Conservation (phyloP, 108 stramenopile genomes). For the Pseudonitzschia pungens region DNA sequence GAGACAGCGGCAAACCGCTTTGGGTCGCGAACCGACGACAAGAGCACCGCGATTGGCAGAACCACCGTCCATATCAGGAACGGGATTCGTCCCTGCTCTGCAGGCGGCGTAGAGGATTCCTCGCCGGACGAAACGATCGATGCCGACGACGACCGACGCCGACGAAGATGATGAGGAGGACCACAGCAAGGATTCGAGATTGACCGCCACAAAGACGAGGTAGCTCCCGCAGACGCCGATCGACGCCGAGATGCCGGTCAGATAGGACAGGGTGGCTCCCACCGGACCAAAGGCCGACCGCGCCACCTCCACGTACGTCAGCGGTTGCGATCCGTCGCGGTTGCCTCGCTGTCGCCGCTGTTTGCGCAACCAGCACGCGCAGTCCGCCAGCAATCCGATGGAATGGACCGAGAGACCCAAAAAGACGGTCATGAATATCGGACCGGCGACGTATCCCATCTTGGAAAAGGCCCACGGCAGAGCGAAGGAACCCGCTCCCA, state of each 20-base stretch:
- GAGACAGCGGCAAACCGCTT: conserved; percentile 34
- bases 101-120: neutral
- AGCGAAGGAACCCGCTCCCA: conserved; percentile 42
- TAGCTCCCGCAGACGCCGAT: conserved; percentile 42
- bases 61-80: conserved; percentile 6
- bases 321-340: neutral
- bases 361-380: neutral
- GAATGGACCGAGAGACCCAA: conserved; percentile 28
- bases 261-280: conserved; percentile 23
- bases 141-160: neutral
- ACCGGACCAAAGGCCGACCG: conserved; percentile 25
- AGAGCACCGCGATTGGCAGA: conserved; percentile 21
- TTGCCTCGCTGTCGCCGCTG: neutral
- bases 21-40: conserved; percentile 32
- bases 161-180: neutral
- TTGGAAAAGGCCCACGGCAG: conserved; percentile 35
- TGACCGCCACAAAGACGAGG: conserved; percentile 37
- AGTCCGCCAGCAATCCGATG: conserved; percentile 18
- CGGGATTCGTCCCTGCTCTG: neutral
- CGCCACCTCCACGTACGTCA: conserved; percentile 37
- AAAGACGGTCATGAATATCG: conserved; percentile 14
- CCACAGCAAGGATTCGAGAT: conserved; percentile 18
- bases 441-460: conserved; percentile 34
- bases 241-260: conserved; percentile 28
- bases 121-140: neutral